phyloP scores from a whole-genome alignment of 2,329 filamentous ascomycete genomes.

The Fusarium albidum region DNA sequence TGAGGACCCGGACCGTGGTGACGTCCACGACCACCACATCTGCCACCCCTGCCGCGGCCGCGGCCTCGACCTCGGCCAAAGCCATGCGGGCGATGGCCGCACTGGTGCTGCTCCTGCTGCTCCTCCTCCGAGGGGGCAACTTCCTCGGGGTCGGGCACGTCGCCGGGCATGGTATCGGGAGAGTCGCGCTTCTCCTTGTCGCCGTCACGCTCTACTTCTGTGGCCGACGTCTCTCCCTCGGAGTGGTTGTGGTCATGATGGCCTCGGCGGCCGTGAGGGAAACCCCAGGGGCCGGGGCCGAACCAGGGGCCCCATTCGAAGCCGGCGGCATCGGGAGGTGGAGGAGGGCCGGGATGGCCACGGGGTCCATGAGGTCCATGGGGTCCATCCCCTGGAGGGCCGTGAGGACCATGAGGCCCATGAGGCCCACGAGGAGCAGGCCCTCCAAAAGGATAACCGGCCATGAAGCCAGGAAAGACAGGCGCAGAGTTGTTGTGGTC shows the following conservation, averaged over 20 bases:
- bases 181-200: constrained; percentile 46
- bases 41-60: constrained; percentile 31
- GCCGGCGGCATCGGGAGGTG: constrained; percentile 33
- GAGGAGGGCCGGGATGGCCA: constrained; percentile 29
- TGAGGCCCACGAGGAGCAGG: constrained; percentile 6
- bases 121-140: no score
- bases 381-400: constrained; percentile 11
- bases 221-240: constrained; percentile 27
- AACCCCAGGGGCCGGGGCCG: constrained; percentile 38
- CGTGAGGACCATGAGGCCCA: constrained; percentile 23
- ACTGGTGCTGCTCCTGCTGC: constrained; percentile 43
- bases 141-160: constrained; percentile 45
- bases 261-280: constrained; percentile 19
- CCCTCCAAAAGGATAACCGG: constrained; percentile 47
- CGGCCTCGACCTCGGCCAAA: constrained; percentile 35
- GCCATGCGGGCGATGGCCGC: constrained; percentile 29
- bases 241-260: constrained; percentile 37
- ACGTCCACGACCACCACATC: constrained; percentile 31
- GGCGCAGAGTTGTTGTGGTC: constrained; percentile 46
- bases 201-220: constrained; percentile 34
- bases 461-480: constrained; percentile 36
- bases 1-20: constrained; percentile 37
- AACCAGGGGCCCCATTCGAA: constrained; percentile 39
- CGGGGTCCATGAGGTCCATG: not conserved
- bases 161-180: constrained; percentile 44